Conservation (phyloP, 2,329 filamentous ascomycete genomes). For the Capronia americana region DNA sequence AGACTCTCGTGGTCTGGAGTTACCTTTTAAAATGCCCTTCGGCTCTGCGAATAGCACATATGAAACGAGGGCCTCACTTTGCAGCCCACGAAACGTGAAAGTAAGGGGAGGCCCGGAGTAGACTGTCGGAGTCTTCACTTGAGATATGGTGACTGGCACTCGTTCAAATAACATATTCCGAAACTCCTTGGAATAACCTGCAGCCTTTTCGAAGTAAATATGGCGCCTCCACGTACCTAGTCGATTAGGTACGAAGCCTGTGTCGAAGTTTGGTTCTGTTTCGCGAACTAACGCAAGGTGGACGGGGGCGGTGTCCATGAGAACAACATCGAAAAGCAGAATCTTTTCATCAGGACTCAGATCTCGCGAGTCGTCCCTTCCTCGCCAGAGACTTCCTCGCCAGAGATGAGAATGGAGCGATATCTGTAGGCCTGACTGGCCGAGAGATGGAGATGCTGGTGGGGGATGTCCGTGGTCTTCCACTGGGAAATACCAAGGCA, state of each 20-base stretch:
- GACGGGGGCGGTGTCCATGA: not conserved
- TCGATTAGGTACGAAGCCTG: not conserved
- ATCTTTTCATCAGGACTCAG: not conserved
- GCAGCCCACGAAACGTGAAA: not conserved
- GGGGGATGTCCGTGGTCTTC: not conserved
- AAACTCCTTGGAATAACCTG: not conserved
- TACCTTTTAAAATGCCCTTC: not conserved
- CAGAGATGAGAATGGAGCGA: not conserved
- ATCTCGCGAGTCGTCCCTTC: not conserved
- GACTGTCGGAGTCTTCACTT: not conserved
- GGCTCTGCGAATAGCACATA: not conserved
- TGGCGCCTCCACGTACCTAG: not conserved
- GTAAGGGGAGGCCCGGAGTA: not conserved
- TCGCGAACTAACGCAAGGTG: not conserved
- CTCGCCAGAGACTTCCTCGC: too few relatives aligned
- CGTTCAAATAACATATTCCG: not conserved
- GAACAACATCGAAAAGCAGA: not conserved
- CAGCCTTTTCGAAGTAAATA: not conserved
- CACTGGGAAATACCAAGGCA: not conserved
- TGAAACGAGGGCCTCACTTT: not conserved
- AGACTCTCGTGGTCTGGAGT: not conserved
- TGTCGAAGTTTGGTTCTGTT: not conserved
- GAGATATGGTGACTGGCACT: not conserved
- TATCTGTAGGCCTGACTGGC: constrained; percentile 5
- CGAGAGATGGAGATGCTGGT: not conserved